A percentile compares a stretch with the other conserved stretches of the same genome.
phyloP scores from a whole-genome alignment of 257 asterid genomes.

The Oldenlandia corymbosa region DNA sequence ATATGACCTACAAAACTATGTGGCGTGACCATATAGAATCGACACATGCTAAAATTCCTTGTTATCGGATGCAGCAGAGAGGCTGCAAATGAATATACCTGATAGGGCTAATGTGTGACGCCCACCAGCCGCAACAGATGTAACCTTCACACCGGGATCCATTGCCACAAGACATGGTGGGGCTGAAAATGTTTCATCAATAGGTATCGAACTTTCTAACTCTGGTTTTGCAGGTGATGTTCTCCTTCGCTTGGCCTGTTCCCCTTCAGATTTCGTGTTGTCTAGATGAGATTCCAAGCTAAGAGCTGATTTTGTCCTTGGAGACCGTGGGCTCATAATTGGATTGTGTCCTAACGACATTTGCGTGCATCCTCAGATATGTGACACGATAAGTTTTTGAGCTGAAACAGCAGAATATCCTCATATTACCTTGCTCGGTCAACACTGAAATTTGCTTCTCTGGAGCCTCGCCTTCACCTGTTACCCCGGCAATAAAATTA shows the following conservation, averaged over 20 bases:
- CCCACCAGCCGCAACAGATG: slow-evolving; percentile 79
- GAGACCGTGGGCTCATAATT: slow-evolving; percentile 36
- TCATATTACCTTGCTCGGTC: slow-evolving; percentile 46
- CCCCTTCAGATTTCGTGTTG: slow-evolving; percentile 45
- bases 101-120: slow-evolving; percentile 71
- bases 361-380: slow-evolving; percentile 12
- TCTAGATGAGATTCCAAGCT: slow-evolving; percentile 31
- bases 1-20: slow-evolving; percentile 54
- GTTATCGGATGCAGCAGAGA: slow-evolving; percentile 10
- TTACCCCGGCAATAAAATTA: slow-evolving; percentile 29
- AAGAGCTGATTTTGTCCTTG: slow-evolving; percentile 29
- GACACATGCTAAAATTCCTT: slow-evolving; percentile 18
- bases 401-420: not conserved
- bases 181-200: slow-evolving; percentile 61
- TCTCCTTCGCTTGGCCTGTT: slow-evolving; percentile 50
- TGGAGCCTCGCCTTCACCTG: slow-evolving; percentile 33
- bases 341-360: slow-evolving; percentile 15
- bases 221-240: slow-evolving; percentile 39
- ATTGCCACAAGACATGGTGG: slow-evolving; percentile 59
- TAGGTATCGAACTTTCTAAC: slow-evolving; percentile 32
- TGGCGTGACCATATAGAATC: slow-evolving; percentile 37
- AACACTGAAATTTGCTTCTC: slow-evolving; percentile 30
- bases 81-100: slow-evolving; percentile 35
- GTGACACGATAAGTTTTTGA: not conserved
- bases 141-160: slow-evolving; percentile 65